These are phyloP conservation scores for Selaginella tamariscina DNA, from an alignment of 75 land plant species.

Conservation along the genomic window DNA sequence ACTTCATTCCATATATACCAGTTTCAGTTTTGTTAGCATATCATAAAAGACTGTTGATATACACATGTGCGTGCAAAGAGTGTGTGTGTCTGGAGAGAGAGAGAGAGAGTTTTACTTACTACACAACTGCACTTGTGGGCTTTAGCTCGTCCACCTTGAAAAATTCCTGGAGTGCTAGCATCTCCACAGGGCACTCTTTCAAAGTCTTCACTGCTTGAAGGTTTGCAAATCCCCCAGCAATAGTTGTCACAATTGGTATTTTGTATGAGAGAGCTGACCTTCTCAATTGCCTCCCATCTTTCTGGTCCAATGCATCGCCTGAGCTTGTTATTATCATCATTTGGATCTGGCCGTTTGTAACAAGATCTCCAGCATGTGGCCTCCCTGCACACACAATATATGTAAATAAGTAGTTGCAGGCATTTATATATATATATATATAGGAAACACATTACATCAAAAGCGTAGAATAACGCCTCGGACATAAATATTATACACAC, in stretches of 20 bases:
- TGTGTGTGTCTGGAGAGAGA: too few relatives aligned
- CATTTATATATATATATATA: too few relatives aligned
- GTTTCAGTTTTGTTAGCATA: too few relatives aligned
- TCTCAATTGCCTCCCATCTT: slow-evolving; percentile 72
- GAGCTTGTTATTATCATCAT: slow-evolving; percentile 92
- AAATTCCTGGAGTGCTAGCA: slow-evolving; percentile 89
- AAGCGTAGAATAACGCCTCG: too few relatives aligned
- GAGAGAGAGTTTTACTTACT: neutral
- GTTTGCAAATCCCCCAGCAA: slow-evolving; percentile 77
- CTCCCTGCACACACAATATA: too few relatives aligned
- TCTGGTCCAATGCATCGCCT: slow-evolving; percentile 74
- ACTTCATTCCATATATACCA: too few relatives aligned
- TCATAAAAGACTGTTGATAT: too few relatives aligned
- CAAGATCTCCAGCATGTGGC: slow-evolving; percentile 92
- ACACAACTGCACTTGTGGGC: neutral
- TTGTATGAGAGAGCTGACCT: slow-evolving; percentile 87
- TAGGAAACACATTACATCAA: too few relatives aligned
- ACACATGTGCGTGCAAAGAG: too few relatives aligned
- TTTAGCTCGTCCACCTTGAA: slow-evolving; percentile 21
- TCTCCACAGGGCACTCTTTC: slow-evolving; percentile 44
- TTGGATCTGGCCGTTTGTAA: slow-evolving; percentile 86
- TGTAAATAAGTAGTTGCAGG: too few relatives aligned
- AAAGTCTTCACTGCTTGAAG: slow-evolving; percentile 73
- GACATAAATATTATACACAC: too few relatives aligned
- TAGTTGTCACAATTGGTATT: slow-evolving; percentile 89